phyloP scores from a whole-genome alignment of 1,284 basidiomycete genomes.

The Calocybe gambosa region DNA sequence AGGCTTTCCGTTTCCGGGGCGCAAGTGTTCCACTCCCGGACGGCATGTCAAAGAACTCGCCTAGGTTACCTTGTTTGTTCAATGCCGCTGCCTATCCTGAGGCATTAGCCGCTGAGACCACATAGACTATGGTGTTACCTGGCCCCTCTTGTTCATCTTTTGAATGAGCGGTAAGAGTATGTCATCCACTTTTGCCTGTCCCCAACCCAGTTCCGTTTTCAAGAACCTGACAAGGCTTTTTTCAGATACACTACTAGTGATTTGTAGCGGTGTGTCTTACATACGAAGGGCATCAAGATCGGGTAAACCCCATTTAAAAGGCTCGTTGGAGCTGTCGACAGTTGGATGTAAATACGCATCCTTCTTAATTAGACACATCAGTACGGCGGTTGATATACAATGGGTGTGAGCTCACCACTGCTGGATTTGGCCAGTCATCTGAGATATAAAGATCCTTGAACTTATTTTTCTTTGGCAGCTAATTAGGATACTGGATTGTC shows the following conservation, averaged over 20 bases:
- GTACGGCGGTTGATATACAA: neutral
- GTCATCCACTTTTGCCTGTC: conserved; percentile 83
- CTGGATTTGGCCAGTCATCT: conserved; percentile 85
- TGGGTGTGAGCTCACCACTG: conserved; percentile 55
- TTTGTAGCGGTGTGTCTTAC: conserved; percentile 39
- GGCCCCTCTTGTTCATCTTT: conserved; percentile 75
- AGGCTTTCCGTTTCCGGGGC: conserved; percentile 74
- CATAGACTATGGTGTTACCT: conserved; percentile 36
- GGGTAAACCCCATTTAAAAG: conserved; percentile 96
- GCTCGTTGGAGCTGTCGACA: conserved; percentile 88
- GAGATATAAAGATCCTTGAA: conserved; percentile 80
- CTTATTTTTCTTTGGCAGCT: conserved; percentile 69
- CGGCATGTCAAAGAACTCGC: conserved; percentile 55
- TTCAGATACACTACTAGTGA: neutral
- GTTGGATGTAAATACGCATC: conserved; percentile 91
- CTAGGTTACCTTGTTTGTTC: conserved; percentile 73
- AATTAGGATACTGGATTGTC: neutral
- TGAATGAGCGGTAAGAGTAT: conserved; percentile 91
- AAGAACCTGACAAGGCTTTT: conserved; percentile 58
- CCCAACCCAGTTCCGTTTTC: conserved; percentile 83
- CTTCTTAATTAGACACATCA: conserved; percentile 41
- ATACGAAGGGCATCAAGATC: conserved; percentile 86
- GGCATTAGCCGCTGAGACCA: neutral
- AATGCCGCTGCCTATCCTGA: conserved; percentile 46
- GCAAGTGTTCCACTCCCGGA: conserved; percentile 63